phyloP scores from a whole-genome alignment of 306 rosid genomes.

The Geum urbanum region DNA sequence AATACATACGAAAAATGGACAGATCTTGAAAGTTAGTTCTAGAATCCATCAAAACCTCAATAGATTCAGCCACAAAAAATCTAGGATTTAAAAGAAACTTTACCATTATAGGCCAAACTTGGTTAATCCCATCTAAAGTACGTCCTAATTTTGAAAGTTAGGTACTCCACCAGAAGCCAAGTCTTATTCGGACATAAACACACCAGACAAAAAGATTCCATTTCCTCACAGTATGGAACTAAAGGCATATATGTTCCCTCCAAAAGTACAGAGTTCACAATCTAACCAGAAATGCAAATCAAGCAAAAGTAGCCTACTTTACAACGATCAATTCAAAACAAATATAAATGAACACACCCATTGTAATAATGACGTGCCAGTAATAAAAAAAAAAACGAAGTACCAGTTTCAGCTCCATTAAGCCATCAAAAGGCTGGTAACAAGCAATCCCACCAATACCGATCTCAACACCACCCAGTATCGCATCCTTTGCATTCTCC shows the following conservation, averaged over 20 bases:
- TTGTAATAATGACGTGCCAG: background rate
- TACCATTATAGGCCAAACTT: background rate
- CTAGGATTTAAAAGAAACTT: background rate
- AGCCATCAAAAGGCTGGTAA: conserved; percentile 50
- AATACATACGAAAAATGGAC: background rate
- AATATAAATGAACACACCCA: background rate
- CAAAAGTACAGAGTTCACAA: conserved; percentile 1
- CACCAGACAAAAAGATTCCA: background rate
- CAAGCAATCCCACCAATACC: conserved; percentile 36
- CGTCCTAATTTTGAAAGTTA: background rate
- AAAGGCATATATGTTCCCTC: background rate
- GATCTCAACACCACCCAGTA: conserved; percentile 38
- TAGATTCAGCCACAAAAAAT: background rate
- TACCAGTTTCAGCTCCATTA: conserved; percentile 52
- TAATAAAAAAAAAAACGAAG: background rate
- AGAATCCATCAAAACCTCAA: conserved; percentile 4
- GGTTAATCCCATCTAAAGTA: background rate
- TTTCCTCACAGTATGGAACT: background rate
- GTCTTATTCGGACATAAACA: background rate
- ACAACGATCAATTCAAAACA: background rate
- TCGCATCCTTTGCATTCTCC: conserved; percentile 44
- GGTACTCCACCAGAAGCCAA: conserved; percentile 10
- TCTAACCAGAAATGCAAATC: background rate
- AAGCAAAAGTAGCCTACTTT: background rate
- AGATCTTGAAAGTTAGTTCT: background rate